Base-by-base conservation (phyloP, 1,284 basidiomycete species). In the Sporisorium graminicola region DNA sequence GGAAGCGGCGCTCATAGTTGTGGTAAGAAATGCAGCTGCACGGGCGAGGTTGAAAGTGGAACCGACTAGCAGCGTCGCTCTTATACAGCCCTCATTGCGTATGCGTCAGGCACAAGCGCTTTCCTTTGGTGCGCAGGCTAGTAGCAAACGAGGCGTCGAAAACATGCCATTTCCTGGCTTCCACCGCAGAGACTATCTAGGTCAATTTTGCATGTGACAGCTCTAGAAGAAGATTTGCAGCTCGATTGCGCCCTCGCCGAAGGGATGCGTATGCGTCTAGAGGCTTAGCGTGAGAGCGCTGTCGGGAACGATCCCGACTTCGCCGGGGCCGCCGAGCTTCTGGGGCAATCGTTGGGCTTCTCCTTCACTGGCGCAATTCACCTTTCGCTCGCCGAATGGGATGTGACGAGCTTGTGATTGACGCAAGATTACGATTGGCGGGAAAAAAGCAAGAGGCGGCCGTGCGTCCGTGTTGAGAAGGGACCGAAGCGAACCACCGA, bases 1-100 rank as follows among this genome's bases (percentile, higher is more conserved):
- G 2, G 52, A 42, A n/a, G 44, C 44, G 27, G 26, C 27, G 35
- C 61, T 64, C 67, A 70, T 70, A 18, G n/a, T 70, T 12, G 3
- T 27, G 54, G n/a, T 27, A 20, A 53, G 52, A 29, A 2, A 13
- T 16, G 22, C 5, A 7, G 22, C 16, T 27, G 35, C 18, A 16
- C n/a, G 35, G 18, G 33, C 31, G 6, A 24, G 14, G 24, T 20
- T 43, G 40, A 43, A 43, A 43, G 40, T 18, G n/a, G 16, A 5
- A n/a, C 37, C 5, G 3, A 13, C 35, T 35, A 43, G n/a, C 9
- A n/a, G 40, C 12, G 18, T 20, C 16, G 3, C 20, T 51, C 35
- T 22, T 51, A 51, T 51, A 43, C 40, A 20, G n/a, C 14, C 18
- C 18, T 13, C 35, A 37, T 43, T n/a, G 37, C 5, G 2, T 40